phyloP scores from a whole-genome alignment of 2,329 filamentous ascomycete genomes.

The Zymoseptoria pseudotritici region DNA sequence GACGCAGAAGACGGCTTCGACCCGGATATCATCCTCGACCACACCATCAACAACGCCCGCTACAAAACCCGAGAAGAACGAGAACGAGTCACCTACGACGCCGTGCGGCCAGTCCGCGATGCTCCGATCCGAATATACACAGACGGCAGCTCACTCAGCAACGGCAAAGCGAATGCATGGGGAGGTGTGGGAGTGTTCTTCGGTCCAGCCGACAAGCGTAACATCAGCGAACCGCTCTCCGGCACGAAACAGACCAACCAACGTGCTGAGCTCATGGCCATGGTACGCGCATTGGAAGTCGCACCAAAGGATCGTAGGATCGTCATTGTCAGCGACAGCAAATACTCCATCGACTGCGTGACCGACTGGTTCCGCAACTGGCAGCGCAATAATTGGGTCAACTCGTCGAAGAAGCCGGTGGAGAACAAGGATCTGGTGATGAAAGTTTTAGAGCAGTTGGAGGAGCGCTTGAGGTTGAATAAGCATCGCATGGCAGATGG shows the following conservation, averaged over 20 bases:
- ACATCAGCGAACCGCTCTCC: slow-evolving; percentile 67
- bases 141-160: slow-evolving; percentile 54
- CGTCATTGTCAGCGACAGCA: slow-evolving; percentile 79
- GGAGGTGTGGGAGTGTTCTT: slow-evolving; percentile 60
- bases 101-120: slow-evolving; percentile 37
- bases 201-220: slow-evolving; percentile 46
- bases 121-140: slow-evolving; percentile 53
- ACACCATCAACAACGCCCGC: slow-evolving; percentile 46
- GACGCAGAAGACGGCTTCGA: slow-evolving; percentile 57
- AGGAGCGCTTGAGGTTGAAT: slow-evolving; percentile 42
- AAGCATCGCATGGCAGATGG: slow-evolving; percentile 18
- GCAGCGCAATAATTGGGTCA: slow-evolving; percentile 71
- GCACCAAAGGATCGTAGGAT: slow-evolving; percentile 61
- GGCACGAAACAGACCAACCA: slow-evolving; percentile 84
- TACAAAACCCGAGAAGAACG: slow-evolving; percentile 47
- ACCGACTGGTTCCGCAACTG: slow-evolving; percentile 76
- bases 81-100: slow-evolving; percentile 40
- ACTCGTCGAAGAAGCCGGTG: slow-evolving; percentile 60
- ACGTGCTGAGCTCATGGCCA: slow-evolving; percentile 86
- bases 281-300: slow-evolving; percentile 73
- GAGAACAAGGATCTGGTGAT: slow-evolving; percentile 82
- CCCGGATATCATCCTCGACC: slow-evolving; percentile 48
- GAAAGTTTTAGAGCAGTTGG: slow-evolving; percentile 62
- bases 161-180: slow-evolving; percentile 48
- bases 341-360: slow-evolving; percentile 83